These are phyloP conservation scores for Begonia masoniana DNA, from an alignment of 306 rosid genomes.

Conservation along the genomic window DNA sequence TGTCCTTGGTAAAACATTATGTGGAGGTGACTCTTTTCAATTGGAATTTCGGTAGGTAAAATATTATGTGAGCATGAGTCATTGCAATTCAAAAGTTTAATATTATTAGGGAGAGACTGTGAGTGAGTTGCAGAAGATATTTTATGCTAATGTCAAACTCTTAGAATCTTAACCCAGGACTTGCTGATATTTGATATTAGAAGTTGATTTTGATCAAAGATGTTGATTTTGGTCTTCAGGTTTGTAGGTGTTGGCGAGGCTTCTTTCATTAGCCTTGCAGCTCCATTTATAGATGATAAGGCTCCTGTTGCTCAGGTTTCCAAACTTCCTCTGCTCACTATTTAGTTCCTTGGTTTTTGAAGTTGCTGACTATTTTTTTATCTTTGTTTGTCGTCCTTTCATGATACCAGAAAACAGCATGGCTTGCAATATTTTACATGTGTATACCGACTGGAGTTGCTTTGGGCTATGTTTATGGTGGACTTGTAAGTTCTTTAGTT, in stretches of 20 bases:
- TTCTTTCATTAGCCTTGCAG: constrained; percentile 87
- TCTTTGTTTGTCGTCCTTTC: not conserved
- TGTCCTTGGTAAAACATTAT: not conserved
- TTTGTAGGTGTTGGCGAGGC: constrained; percentile 91
- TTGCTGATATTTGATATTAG: constrained; percentile 6
- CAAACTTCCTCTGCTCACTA: constrained; percentile 8
- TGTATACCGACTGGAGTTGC: constrained; percentile 83
- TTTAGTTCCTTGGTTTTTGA: constrained; percentile 8
- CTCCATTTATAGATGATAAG: constrained; percentile 86
- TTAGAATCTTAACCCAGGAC: too few relatives aligned
- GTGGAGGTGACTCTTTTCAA: too few relatives aligned
- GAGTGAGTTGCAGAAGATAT: too few relatives aligned
- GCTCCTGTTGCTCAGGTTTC: constrained; percentile 70
- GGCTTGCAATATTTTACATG: constrained; percentile 76
- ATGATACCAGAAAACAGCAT: constrained; percentile 43
- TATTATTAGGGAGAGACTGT: too few relatives aligned
- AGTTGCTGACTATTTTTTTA: not conserved
- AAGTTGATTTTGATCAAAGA: constrained; percentile 3
- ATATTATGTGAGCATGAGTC: too few relatives aligned
- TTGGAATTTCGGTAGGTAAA: too few relatives aligned
- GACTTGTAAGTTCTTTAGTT: constrained; percentile 43
- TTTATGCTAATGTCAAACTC: too few relatives aligned
- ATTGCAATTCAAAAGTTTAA: too few relatives aligned
- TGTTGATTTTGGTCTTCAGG: constrained; percentile 25
- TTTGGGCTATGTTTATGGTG: constrained; percentile 72